These are phyloP conservation scores for Lachancea kluyveri DNA, from an alignment of 805 yeast species.

Conservation along the genomic window DNA sequence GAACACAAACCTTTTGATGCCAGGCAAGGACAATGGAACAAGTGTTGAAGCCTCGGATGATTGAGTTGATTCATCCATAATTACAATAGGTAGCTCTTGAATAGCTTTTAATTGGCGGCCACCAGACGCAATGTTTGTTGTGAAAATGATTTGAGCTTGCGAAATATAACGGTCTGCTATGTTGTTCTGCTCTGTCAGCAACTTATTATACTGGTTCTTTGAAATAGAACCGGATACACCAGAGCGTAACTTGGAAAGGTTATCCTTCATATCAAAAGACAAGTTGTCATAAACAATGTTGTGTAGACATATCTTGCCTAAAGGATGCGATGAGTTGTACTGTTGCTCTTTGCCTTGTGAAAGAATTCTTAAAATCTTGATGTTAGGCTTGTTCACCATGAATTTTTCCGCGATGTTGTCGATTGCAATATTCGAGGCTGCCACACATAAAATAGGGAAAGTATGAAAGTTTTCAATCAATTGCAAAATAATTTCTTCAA, in stretches of 20 bases:
- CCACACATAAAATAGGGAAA: conserved; percentile 64
- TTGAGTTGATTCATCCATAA: conserved; percentile 76
- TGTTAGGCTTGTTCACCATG: conserved; percentile 41
- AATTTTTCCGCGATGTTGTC: conserved; percentile 71
- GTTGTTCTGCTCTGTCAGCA: conserved; percentile 38
- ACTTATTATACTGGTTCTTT: conserved; percentile 44
- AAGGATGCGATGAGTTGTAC: conserved; percentile 49
- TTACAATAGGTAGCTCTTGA: conserved; percentile 54
- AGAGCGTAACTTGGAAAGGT: conserved; percentile 37
- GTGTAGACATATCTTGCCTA: conserved; percentile 57
- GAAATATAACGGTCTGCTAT: conserved; percentile 46
- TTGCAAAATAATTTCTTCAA: conserved; percentile 56
- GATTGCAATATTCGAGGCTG: conserved; percentile 71
- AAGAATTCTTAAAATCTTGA: conserved; percentile 49
- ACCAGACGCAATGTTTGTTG: conserved; percentile 70
- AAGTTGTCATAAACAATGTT: conserved; percentile 48
- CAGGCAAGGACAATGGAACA: conserved; percentile 64
- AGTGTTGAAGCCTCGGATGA: conserved; percentile 68
- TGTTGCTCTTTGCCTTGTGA: conserved; percentile 57
- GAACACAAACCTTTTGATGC: conserved; percentile 59
- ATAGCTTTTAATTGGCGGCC: conserved; percentile 55
- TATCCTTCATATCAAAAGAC: conserved; percentile 39
- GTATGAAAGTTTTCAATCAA: conserved; percentile 48
- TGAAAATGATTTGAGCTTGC: conserved; percentile 64
- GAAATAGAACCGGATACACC: conserved; percentile 37